A percentile compares a stretch with the other conserved stretches of the same genome.
Conservation (phyloP, 2,329 filamentous ascomycete species). For the Rhexocercosporidium sp. region DNA sequence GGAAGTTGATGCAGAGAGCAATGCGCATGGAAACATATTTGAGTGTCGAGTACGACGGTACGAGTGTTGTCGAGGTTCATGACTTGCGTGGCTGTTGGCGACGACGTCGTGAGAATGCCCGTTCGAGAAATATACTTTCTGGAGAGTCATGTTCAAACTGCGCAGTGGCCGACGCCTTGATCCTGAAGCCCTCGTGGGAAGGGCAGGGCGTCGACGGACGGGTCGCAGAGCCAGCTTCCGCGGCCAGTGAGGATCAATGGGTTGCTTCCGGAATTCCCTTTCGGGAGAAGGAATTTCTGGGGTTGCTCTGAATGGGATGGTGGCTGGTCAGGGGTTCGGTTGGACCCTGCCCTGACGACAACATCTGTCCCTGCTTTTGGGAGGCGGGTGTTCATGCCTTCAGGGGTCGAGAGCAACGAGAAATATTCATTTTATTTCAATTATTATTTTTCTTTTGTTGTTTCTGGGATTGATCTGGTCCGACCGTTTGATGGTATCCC, state of each 20-base stretch:
- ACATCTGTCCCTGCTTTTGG: neutral
- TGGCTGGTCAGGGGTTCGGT: conserved; percentile 6
- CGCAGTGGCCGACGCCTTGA: neutral
- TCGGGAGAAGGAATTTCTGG: neutral
- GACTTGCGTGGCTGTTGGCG: neutral
- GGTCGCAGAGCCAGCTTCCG: conserved; percentile 14
- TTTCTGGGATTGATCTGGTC: neutral
- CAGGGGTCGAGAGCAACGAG: neutral
- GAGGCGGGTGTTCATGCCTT: conserved; percentile 10
- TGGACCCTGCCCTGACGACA: neutral
- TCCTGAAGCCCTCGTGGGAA: conserved; percentile 2
- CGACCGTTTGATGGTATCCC: neutral
- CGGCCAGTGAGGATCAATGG: conserved; percentile 3
- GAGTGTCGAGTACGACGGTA: too few relatives aligned
- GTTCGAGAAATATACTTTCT: conserved; percentile 3
- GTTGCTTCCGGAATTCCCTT: conserved; percentile 4
- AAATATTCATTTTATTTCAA: neutral
- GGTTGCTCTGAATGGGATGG: conserved; percentile 7
- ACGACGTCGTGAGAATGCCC: neutral
- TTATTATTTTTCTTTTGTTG: neutral
- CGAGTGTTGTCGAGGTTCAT: too few relatives aligned
- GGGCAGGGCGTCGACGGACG: neutral
- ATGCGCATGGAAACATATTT: neutral
- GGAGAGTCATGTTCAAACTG: neutral
- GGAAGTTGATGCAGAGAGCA: neutral